Evolutionary conservation across 1,284 basidiomycete genomes (phyloP), one percentile per base, ranked within the genome.

Genomic region (Cystobasidiaceae sp.): DNA sequence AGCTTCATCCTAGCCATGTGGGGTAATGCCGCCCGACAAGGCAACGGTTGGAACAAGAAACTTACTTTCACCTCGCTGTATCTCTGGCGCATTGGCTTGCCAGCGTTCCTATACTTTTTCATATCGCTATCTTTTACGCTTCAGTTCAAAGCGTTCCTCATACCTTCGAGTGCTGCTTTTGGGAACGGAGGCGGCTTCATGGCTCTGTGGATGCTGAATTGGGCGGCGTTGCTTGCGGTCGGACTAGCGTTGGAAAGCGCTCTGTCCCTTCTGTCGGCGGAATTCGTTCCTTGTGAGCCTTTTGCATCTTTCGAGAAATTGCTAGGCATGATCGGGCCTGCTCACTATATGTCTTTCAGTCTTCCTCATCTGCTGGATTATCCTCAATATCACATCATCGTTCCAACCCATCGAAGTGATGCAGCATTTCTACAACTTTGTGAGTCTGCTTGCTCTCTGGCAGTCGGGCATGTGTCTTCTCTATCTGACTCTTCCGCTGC

Each of bases 201-300:
- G 11, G 71, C 72, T 8, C 68, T 75, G 0, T 77, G 76, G 76
- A 70, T 70, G 34, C 68, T 77, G 33, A 77, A 76, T 64, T 77
- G 70, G 59, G 66, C 74, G 27, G 70, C 70, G 2, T 68, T 76
- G 55, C 67, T 72, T n/a, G 73, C 74, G 0, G 68, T 67, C 8
- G 76, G 76, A 17, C 70, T 75, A 9, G 74, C 75, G 3, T 64
- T 77, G 59, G 76, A 77, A 66, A 73, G 75, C 0, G 69, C 74
- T 60, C 45, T 76, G 11, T 68, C 73, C 6, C 17, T 76, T 8
- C 44, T 77, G 3, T 72, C 72, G 13, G 46, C 71, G 9, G 45
- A 70, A 28, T 74, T 68, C 58, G 51, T 75, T 34, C 74, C 75
- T 39, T 45, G 56, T 60, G 17, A 33, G 61, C 49, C 11, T 21